Conservation (phyloP, 495 filamentous ascomycete species). For the Xylaria castorea region DNA sequence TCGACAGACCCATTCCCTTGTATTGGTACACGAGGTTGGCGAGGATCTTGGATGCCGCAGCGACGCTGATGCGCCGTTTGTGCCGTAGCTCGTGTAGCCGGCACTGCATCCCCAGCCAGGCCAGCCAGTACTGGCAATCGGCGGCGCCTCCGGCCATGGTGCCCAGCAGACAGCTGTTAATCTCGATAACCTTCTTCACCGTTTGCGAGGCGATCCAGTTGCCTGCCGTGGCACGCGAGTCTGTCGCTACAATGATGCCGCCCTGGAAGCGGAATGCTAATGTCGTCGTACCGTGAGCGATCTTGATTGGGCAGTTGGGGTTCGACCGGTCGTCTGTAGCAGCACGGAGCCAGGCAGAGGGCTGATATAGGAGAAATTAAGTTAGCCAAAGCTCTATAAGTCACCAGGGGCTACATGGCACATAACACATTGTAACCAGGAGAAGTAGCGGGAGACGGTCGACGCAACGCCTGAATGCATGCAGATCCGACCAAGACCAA, state of each 20-base stretch:
- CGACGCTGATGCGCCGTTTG: slow-evolving; percentile 97
- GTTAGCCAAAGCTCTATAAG: neutral
- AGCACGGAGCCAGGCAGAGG: slow-evolving; percentile 90
- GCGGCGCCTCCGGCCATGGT: slow-evolving; percentile 99
- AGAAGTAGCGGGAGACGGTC: neutral
- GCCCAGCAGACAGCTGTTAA: slow-evolving; percentile 87
- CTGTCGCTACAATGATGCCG: slow-evolving; percentile 97
- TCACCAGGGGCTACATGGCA: neutral
- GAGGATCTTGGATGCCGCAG: slow-evolving; percentile 96
- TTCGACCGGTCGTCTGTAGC: slow-evolving; percentile 97
- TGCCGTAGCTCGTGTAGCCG: slow-evolving; percentile 98
- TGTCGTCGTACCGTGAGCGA: slow-evolving; percentile 99
- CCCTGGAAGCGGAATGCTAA: slow-evolving; percentile 96
- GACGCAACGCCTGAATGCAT: neutral
- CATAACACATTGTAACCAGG: neutral
- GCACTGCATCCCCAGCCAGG: slow-evolving; percentile 98
- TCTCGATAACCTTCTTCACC: slow-evolving; percentile 99
- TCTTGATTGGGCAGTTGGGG: slow-evolving; percentile 96
- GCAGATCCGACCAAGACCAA: neutral
- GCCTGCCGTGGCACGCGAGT: slow-evolving; percentile 94
- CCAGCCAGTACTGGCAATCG: slow-evolving; percentile 99
- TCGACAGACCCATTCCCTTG: slow-evolving; percentile 96
- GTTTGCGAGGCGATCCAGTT: slow-evolving; percentile 99
- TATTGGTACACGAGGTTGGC: slow-evolving; percentile 97
- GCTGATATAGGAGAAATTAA: slow-evolving; percentile 51